Percentiles rank a stretch among this genome's conserved stretches.
These are phyloP conservation scores for Mycena metata DNA, from an alignment of 768 basidiomycete genomes.

Conservation along the genomic window DNA sequence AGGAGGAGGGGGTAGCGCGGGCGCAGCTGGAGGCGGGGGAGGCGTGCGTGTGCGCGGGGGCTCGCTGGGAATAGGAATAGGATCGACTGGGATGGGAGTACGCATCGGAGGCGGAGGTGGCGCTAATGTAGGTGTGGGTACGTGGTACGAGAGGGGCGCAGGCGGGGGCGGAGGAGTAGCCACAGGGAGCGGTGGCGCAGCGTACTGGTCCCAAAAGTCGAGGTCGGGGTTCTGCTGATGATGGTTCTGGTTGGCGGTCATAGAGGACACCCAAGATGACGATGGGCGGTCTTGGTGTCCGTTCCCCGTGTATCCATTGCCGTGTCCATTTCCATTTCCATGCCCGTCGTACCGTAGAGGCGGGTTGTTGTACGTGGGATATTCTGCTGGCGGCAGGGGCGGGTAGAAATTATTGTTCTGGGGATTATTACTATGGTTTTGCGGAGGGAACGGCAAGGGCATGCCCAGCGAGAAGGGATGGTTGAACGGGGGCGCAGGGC, in stretches of 20 bases:
- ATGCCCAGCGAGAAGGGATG: conserved; percentile 24
- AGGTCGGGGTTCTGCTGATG: too few species aligned
- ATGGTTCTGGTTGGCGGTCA: conserved; percentile 47
- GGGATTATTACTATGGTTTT: background rate
- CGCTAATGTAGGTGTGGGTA: too few species aligned
- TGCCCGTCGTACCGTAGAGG: conserved; percentile 33
- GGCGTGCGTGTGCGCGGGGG: conserved; percentile 28
- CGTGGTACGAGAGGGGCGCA: conserved; percentile 1
- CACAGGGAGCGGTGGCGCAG: conserved; percentile 22
- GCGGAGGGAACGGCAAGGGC: background rate
- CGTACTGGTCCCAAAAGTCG: conserved; percentile 29
- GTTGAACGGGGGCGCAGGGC: conserved; percentile 25
- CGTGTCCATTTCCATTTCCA: background rate
- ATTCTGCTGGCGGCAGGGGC: background rate
- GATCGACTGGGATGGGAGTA: background rate
- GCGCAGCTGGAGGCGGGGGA: conserved; percentile 21
- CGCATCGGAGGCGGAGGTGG: conserved; percentile 41
- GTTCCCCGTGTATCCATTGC: too few species aligned
- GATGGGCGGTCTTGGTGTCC: conserved; percentile 12
- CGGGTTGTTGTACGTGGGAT: conserved; percentile 26
- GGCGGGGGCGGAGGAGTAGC: conserved; percentile 25
- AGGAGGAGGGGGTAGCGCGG: conserved; percentile 39
- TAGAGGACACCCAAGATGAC: conserved; percentile 57
- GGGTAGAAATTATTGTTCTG: background rate
- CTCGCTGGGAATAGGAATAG: conserved; percentile 21